phyloP scores from a whole-genome alignment of 2,329 filamentous ascomycete genomes.

The Fusarium begoniae region DNA sequence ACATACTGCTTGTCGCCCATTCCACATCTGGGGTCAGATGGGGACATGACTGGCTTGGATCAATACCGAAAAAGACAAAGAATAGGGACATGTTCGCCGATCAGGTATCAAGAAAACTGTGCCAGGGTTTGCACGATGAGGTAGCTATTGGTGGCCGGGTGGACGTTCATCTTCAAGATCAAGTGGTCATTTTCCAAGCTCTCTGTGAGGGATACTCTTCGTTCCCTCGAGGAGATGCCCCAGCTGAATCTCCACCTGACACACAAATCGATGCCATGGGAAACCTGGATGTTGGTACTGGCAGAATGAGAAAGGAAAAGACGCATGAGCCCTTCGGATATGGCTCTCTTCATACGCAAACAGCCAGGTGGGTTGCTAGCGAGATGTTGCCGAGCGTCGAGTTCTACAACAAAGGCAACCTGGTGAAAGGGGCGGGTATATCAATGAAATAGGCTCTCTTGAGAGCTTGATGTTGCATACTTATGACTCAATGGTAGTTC shows the following conservation, averaged over 20 bases:
- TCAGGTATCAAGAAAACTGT: slow-evolving; percentile 57
- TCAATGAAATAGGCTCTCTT: slow-evolving; percentile 14
- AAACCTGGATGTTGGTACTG: slow-evolving; percentile 40
- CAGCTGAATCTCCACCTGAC: slow-evolving; percentile 25
- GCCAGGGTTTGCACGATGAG: slow-evolving; percentile 57
- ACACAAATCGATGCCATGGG: slow-evolving; percentile 43
- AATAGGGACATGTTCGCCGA: slow-evolving; percentile 44
- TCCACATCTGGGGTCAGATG: slow-evolving; percentile 57
- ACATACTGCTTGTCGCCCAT: slow-evolving; percentile 65
- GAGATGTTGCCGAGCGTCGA: slow-evolving; percentile 58
- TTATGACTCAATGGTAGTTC: background rate
- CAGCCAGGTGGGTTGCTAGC: slow-evolving; percentile 67
- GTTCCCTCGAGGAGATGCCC: slow-evolving; percentile 48
- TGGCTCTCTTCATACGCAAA: slow-evolving; percentile 65
- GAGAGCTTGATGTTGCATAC: background rate
- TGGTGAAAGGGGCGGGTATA: slow-evolving; percentile 58
- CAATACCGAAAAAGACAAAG: slow-evolving; percentile 53
- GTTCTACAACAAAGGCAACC: slow-evolving; percentile 61
- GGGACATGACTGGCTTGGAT: slow-evolving; percentile 57
- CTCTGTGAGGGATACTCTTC: slow-evolving; percentile 62
- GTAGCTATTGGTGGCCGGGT: slow-evolving; percentile 56
- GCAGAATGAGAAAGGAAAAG: slow-evolving; percentile 54
- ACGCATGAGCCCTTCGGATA: slow-evolving; percentile 62
- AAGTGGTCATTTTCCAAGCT: slow-evolving; percentile 68
- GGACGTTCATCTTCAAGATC: slow-evolving; percentile 69